Evolutionary conservation across 2,329 filamentous ascomycete species (phyloP).

Genomic region (Monilinia aucupariae): DNA sequence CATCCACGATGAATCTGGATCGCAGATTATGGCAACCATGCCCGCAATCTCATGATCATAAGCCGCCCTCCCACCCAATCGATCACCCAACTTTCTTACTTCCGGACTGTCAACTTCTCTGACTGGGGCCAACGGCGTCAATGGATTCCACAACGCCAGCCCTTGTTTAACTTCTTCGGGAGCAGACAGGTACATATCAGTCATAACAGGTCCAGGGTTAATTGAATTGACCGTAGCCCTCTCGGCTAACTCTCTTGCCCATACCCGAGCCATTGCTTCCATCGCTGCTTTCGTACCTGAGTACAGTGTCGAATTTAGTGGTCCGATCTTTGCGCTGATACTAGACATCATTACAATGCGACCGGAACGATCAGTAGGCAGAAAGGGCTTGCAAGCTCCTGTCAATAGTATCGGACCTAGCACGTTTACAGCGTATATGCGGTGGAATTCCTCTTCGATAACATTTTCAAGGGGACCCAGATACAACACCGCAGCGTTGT

Average conservation of each 20-base stretch:
- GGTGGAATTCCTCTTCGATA: constrained; percentile 57
- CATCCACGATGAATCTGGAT: constrained; percentile 13
- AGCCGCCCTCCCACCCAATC: constrained; percentile 23
- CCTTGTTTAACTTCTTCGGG: constrained; percentile 52
- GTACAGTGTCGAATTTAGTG: constrained; percentile 52
- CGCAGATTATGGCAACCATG: constrained; percentile 13
- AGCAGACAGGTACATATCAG: constrained; percentile 33
- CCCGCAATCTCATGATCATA: constrained; percentile 19
- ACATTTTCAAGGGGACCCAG: constrained; percentile 61
- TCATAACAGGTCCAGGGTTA: constrained; percentile 14
- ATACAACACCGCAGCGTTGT: constrained; percentile 68
- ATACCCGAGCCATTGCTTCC: constrained; percentile 53
- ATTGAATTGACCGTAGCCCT: constrained; percentile 8
- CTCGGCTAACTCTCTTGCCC: constrained; percentile 12
- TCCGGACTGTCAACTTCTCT: constrained; percentile 14
- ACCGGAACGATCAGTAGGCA: constrained; percentile 61
- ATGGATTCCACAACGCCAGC: constrained; percentile 54
- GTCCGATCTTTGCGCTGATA: constrained; percentile 51
- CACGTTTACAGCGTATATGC: constrained; percentile 72
- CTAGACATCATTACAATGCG: constrained; percentile 56
- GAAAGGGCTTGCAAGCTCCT: constrained; percentile 62
- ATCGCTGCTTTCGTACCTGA: constrained; percentile 59
- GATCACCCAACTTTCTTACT: constrained; percentile 10
- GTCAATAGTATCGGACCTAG: constrained; percentile 70
- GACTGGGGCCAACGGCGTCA: constrained; percentile 15